A percentile compares a stretch with the other conserved stretches of the same genome.
These are phyloP conservation scores for Lagenidium giganteum DNA, from an alignment of 352 stramenopile genomes.

Conservation along the genomic window DNA sequence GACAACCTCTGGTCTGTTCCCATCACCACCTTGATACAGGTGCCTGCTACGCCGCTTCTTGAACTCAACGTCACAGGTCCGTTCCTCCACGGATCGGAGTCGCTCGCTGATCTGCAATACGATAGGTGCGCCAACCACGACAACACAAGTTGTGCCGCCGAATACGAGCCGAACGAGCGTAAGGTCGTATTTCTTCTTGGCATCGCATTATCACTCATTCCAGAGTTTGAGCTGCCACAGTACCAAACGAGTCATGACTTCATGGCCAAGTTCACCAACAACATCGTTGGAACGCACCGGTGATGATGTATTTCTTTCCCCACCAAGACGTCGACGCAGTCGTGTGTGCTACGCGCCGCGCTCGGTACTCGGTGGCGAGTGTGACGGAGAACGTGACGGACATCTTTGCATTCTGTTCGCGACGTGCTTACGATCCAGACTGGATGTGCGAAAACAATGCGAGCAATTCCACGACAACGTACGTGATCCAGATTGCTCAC, in stretches of 20 bases:
- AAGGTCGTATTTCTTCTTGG: slow-evolving; percentile 1
- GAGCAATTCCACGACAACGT: slow-evolving; percentile 3
- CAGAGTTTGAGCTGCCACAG: slow-evolving; percentile 9
- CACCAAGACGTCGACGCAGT: slow-evolving; percentile 6
- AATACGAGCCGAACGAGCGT: slow-evolving; percentile 8
- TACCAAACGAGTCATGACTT: slow-evolving; percentile 1
- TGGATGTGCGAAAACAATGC: slow-evolving; percentile 23
- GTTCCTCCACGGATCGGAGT: slow-evolving; percentile 10
- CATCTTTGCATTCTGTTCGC: slow-evolving; percentile 18
- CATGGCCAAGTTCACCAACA: slow-evolving; percentile 18
- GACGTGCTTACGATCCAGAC: slow-evolving; percentile 14
- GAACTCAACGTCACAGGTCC: no score
- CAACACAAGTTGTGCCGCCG: slow-evolving; percentile 8
- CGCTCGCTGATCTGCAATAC: slow-evolving; percentile 16
- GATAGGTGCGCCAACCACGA: slow-evolving; percentile 12
- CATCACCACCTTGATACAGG: slow-evolving; percentile 10
- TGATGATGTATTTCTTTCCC: slow-evolving; percentile 9
- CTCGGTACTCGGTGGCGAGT: slow-evolving; percentile 7
- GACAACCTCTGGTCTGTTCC: slow-evolving; percentile 14
- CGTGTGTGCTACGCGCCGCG: slow-evolving; percentile 13
- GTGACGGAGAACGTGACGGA: slow-evolving; percentile 5
- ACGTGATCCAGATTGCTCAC: slow-evolving; percentile 11
- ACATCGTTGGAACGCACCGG: slow-evolving; percentile 15
- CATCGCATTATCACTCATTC: slow-evolving; percentile 6
- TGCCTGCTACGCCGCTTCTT: neutral